Evolutionary conservation across 78 protist genomes (phyloP).

Genomic region (Pigoraptor vietnamica): DNA sequence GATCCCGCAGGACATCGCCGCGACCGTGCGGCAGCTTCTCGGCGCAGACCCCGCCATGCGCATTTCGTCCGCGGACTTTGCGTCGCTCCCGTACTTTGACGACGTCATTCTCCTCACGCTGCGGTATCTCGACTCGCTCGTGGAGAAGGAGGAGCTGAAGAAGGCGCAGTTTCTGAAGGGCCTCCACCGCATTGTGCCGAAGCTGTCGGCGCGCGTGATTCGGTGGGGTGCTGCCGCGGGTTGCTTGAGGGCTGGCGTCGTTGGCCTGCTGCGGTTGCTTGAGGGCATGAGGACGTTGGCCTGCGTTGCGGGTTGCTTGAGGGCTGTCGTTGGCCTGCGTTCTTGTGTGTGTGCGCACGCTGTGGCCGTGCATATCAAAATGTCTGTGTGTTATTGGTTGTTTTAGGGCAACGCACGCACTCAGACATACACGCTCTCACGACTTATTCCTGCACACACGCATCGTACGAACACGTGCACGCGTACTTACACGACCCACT

Average conservation of each 20-base stretch:
- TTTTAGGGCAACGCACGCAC: too few relatives aligned
- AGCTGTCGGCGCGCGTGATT: neutral
- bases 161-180: constrained; percentile 3
- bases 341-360: too few relatives aligned
- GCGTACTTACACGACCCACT: too few relatives aligned
- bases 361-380: too few relatives aligned
- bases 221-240: neutral
- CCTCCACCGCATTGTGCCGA: neutral
- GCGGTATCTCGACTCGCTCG: neutral
- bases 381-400: too few relatives aligned
- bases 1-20: neutral
- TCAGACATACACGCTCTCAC: too few relatives aligned
- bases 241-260: neutral
- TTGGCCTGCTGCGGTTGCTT: too few relatives aligned
- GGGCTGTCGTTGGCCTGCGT: too few relatives aligned
- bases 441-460: too few relatives aligned
- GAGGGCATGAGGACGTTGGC: too few relatives aligned
- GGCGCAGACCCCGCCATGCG: neutral
- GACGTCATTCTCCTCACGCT: neutral
- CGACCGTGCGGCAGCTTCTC: neutral
- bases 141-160: neutral
- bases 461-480: too few relatives aligned
- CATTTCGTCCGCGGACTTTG: neutral
- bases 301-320: too few relatives aligned
- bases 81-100: neutral